Percentiles rank a stretch among this genome's conserved stretches.
Conservation (phyloP, 208 protist species). For the Crithidia mellificae region DNA sequence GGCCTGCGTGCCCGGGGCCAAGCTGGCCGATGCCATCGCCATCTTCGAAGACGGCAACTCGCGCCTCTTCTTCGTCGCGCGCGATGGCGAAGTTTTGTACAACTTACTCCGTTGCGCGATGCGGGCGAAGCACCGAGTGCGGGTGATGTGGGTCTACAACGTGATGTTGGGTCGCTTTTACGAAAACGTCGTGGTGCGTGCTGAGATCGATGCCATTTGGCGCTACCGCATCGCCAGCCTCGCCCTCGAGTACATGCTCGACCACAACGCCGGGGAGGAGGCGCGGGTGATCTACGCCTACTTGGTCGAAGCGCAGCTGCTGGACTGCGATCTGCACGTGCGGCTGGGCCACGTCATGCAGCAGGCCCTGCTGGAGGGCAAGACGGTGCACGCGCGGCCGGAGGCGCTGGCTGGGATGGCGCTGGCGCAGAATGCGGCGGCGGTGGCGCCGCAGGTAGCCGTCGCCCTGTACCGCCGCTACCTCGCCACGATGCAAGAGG, state of each 20-base stretch:
- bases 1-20: conserved; percentile 70
- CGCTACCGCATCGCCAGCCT: conserved; percentile 75
- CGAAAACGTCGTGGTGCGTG: conserved; percentile 84
- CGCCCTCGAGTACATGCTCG: conserved; percentile 75
- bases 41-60: conserved; percentile 90
- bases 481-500: conserved; percentile 26
- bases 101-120: conserved; percentile 86
- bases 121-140: conserved; percentile 71
- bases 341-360: conserved; percentile 77
- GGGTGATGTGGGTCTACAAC: conserved; percentile 91
- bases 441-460: conserved; percentile 76
- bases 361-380: conserved; percentile 72
- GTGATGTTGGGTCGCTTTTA: conserved; percentile 82
- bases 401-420: conserved; percentile 45
- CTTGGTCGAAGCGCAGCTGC: conserved; percentile 59
- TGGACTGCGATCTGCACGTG: conserved; percentile 80
- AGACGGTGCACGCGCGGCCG: conserved; percentile 43
- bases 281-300: conserved; percentile 73
- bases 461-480: conserved; percentile 61
- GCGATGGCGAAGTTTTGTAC: conserved; percentile 84
- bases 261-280: conserved; percentile 70
- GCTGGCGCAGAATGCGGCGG: conserved; percentile 52
- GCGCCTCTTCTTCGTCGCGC: conserved; percentile 80
- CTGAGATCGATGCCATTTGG: conserved; percentile 80
- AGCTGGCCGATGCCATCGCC: conserved; percentile 84